Conservation (phyloP, 495 filamentous ascomycete species). For the Hapsidospora chrysogenum region DNA sequence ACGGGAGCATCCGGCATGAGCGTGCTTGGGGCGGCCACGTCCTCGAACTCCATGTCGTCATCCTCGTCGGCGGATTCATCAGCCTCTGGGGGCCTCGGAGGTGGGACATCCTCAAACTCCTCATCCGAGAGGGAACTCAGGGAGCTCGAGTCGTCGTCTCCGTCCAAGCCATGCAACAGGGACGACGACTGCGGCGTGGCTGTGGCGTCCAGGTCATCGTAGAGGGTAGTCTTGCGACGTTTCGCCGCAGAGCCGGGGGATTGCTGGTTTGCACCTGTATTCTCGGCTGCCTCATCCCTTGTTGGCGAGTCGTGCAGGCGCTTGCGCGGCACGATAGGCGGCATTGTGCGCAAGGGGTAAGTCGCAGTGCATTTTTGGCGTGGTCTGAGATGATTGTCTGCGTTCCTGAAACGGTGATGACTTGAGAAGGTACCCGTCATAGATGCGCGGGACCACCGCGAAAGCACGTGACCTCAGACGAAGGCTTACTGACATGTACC, state of each 20-base stretch:
- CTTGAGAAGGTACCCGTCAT: not conserved
- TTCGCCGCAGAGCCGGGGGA: not conserved
- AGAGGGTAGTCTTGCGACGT: slow-evolving; percentile 37
- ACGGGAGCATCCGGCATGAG: slow-evolving; percentile 7
- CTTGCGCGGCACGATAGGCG: not conserved
- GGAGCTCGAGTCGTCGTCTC: slow-evolving; percentile 35
- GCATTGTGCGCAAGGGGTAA: not conserved
- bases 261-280: not conserved
- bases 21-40: slow-evolving; percentile 37
- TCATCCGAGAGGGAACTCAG: slow-evolving; percentile 48
- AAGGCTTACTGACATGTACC: too few relatives aligned
- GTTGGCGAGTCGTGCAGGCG: not conserved
- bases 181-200: slow-evolving; percentile 28
- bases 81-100: slow-evolving; percentile 9
- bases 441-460: not conserved
- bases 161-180: slow-evolving; percentile 28
- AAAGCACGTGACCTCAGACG: not conserved
- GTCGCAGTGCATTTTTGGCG: not conserved
- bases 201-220: slow-evolving; percentile 48
- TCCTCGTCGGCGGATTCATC: slow-evolving; percentile 45
- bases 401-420: not conserved
- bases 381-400: not conserved
- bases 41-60: slow-evolving; percentile 75
- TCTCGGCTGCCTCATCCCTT: not conserved
- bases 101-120: slow-evolving; percentile 47